phyloP scores from a whole-genome alignment of 495 filamentous ascomycete genomes.

The Wilcoxina mikolae region DNA sequence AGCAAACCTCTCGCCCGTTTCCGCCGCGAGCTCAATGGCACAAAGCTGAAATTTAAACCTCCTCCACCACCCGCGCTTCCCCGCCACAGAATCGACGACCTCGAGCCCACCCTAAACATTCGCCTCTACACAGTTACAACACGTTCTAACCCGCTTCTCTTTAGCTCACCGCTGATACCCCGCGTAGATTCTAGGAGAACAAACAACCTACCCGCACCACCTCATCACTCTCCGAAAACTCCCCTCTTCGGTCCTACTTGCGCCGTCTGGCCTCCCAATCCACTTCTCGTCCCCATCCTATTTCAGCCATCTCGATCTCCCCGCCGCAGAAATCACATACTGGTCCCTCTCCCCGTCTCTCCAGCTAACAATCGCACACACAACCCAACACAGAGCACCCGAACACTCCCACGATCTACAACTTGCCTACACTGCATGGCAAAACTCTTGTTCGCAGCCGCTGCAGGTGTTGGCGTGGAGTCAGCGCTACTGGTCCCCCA shows the following conservation, averaged over 20 bases:
- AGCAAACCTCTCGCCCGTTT: too few species aligned
- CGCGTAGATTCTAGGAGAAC: slow-evolving; percentile 1
- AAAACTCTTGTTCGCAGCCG: neutral
- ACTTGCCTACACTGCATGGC: neutral
- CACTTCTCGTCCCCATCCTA: neutral
- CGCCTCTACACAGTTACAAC: neutral
- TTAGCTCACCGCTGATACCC: neutral
- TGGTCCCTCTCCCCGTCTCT: neutral
- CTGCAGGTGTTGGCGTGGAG: neutral
- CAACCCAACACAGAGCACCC: neutral
- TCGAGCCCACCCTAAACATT: neutral
- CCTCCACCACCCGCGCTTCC: neutral
- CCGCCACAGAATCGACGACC: neutral
- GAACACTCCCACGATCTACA: neutral
- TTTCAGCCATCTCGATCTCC: neutral
- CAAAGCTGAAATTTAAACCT: neutral
- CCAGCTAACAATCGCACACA: neutral
- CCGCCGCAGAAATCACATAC: neutral
- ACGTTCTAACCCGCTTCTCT: neutral
- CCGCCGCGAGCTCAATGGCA: slow-evolving; percentile 80
- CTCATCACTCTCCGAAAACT: neutral
- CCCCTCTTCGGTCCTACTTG: neutral
- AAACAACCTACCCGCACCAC: neutral
- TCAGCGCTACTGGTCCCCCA: neutral
- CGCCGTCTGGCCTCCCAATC: neutral